phyloP scores from a whole-genome alignment of 257 asterid genomes.

The Coffea eugenioides region DNA sequence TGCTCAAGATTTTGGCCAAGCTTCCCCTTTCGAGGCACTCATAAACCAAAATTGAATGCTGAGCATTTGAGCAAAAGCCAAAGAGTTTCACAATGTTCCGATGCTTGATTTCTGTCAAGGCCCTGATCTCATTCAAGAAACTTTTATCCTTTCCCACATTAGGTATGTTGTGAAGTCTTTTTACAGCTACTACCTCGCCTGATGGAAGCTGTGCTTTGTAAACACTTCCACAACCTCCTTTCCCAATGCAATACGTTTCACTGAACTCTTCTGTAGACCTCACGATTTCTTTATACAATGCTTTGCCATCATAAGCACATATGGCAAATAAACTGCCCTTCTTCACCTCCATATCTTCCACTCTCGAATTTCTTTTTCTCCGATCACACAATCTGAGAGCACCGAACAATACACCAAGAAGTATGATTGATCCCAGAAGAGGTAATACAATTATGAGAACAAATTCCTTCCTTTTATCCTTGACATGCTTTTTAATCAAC shows the following conservation, averaged over 20 bases:
- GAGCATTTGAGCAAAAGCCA: conserved; percentile 11
- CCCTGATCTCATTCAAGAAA: conserved; percentile 28
- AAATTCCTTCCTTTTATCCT: too few relatives aligned
- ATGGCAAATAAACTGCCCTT: conserved; percentile 11
- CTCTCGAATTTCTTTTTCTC: background rate
- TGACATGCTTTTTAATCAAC: too few relatives aligned
- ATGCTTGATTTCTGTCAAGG: conserved; percentile 1
- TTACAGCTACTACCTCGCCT: background rate
- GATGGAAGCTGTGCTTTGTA: conserved; percentile 26
- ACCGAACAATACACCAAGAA: conserved; percentile 7
- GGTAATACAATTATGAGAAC: too few relatives aligned
- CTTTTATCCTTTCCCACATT: conserved; percentile 6
- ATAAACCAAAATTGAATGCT: too few relatives aligned
- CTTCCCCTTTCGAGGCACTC: too few relatives aligned
- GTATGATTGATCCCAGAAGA: conserved; percentile 6
- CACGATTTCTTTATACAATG: conserved; percentile 26
- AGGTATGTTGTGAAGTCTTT: background rate
- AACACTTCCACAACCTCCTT: conserved; percentile 22
- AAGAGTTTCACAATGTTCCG: too few relatives aligned
- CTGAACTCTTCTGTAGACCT: conserved; percentile 30
- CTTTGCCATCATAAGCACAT: too few relatives aligned
- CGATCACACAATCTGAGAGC: background rate
- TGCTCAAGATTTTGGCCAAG: conserved; percentile 4
- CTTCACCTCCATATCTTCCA: background rate
- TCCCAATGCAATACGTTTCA: conserved; percentile 22